Evolutionary conservation across 768 basidiomycete genomes (phyloP), one percentile per base, ranked within the genome.

Genomic region (Pluteus cervinus): DNA sequence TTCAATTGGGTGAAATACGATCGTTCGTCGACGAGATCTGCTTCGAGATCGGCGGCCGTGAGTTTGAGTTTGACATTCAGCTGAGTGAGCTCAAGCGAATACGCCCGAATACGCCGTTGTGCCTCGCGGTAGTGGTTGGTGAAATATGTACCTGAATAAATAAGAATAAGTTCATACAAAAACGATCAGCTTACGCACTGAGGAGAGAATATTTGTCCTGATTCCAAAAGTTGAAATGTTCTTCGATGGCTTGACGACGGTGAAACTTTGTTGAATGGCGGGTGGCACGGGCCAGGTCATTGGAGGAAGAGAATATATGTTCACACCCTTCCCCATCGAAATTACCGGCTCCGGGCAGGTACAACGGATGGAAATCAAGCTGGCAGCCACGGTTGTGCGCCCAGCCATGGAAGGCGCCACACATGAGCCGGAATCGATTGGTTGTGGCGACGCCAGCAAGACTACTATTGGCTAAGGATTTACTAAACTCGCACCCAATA

Each of bases 241-340:
- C 35, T 20, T 18, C 6, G 18, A 48, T 48, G 9, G 23, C 26
- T 26, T 48, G 47, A 16, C 31, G 40, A 12, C 41, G 30, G 25
- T 48, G 44, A 34, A 45, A 48, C 5, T 22, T 21, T 14, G 36
- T 34, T 10, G 36, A 10, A 18, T 36, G 29, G 18, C 24, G 35
- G 3, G 35, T 36, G 15, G 15, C 40, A 35, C 30, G 24, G 8
- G 45, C 45, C 6, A 43, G 31, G 5, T 32, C 38, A 21, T 45
- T 47, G 6, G 46, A 44, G 25, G 24, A 23, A 2, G 35, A 36
- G 24, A 47, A 46, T 4, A 33, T 22, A 11, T 41, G 37, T 23
- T 46, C 46, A 29, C 46, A 48, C 3, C 36, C 37, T 23, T 48
- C 46, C n/a, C 45, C 35, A 26, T 48, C 39, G 15, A 41, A 39